Percentiles rank a stretch among this genome's conserved stretches.
These are phyloP conservation scores for Rickenella mellea DNA, from an alignment of 768 basidiomycete species.

Conservation along the genomic window DNA sequence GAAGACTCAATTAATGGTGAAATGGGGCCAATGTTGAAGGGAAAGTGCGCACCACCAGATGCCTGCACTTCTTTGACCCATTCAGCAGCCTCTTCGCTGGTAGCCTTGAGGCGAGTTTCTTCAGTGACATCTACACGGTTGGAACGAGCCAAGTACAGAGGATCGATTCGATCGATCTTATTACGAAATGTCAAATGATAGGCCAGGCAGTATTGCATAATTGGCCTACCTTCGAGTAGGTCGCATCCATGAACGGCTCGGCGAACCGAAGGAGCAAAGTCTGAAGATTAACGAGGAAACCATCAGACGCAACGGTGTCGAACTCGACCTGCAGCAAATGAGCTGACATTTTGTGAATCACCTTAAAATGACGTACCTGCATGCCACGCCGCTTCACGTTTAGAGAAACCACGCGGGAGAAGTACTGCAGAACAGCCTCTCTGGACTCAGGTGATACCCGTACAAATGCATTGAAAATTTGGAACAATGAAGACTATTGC, in stretches of 20 bases:
- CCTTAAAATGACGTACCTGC: slow-evolving; percentile 47
- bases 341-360: neutral
- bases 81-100: slow-evolving; percentile 71
- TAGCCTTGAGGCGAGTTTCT: slow-evolving; percentile 90
- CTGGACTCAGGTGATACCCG: slow-evolving; percentile 69
- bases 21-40: neutral
- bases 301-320: slow-evolving; percentile 78
- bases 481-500: slow-evolving; percentile 61
- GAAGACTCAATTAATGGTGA: neutral
- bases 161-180: slow-evolving; percentile 88
- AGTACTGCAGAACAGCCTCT: slow-evolving; percentile 77
- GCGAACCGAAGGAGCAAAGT: slow-evolving; percentile 76
- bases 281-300: slow-evolving; percentile 88
- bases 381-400: slow-evolving; percentile 88
- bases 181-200: neutral
- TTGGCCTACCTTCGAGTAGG: slow-evolving; percentile 65
- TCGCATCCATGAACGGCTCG: slow-evolving; percentile 91
- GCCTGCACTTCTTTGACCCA: slow-evolving; percentile 52
- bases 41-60: slow-evolving; percentile 28
- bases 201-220: slow-evolving; percentile 2
- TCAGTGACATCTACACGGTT: slow-evolving; percentile 69
- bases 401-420: slow-evolving; percentile 60
- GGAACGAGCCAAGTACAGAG: slow-evolving; percentile 67
- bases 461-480: slow-evolving; percentile 82
- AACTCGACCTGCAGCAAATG: slow-evolving; percentile 57